phyloP scores from a whole-genome alignment of 441 rosid species.

The Pelargonium australe region DNA sequence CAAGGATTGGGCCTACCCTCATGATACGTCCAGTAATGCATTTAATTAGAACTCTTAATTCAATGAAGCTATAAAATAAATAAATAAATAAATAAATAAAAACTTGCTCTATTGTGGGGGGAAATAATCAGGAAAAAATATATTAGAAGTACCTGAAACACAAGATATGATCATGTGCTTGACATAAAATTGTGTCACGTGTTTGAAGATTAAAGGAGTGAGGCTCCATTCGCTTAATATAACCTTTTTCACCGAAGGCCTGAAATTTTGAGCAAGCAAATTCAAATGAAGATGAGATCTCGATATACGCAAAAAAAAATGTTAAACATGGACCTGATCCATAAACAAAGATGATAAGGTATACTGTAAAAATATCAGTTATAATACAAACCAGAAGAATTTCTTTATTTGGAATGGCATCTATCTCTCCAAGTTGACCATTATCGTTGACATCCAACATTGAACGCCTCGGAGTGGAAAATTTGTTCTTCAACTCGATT shows the following conservation, averaged over 20 bases:
- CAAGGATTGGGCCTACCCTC: no score
- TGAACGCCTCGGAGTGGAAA: constrained; percentile 71
- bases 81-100: no score
- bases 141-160: constrained; percentile 63
- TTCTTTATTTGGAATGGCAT: constrained; percentile 90
- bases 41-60: no score
- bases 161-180: constrained; percentile 82
- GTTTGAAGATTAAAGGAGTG: constrained; percentile 82
- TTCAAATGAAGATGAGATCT: constrained; percentile 9
- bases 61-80: no score
- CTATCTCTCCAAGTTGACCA: constrained; percentile 83
- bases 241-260: constrained; percentile 95
- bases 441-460: constrained; percentile 68
- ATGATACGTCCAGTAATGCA: no score
- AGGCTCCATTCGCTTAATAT: constrained; percentile 88
- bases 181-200: constrained; percentile 91
- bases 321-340: background rate
- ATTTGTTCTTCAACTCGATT: constrained; percentile 72
- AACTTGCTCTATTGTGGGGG: background rate
- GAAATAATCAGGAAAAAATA: background rate
- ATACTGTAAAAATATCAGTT: constrained; percentile 8
- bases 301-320: background rate
- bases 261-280: constrained; percentile 28
- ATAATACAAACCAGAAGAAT: constrained; percentile 61
- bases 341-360: background rate